Evolutionary conservation across 139 green algal genomes (phyloP), one percentile per base, ranked within the genome.

Genomic region (Nannochloris sp.): DNA sequence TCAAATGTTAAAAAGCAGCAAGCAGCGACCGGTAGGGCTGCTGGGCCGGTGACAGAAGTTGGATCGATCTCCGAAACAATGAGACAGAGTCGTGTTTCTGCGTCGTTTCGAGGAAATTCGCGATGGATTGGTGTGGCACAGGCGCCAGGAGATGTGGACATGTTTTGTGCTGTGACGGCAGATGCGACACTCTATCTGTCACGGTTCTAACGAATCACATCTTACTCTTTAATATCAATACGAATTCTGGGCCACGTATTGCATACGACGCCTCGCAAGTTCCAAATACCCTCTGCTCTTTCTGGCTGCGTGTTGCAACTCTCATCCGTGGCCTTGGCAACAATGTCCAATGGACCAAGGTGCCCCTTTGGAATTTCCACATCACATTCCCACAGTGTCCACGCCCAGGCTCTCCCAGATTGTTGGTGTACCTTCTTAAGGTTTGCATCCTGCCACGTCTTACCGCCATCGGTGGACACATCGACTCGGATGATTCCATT

Each of bases 261-360:
- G 79, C 87, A 89, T 20, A 81, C 62, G 10, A 93, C 75, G 8
- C 88, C 88, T 0, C 87, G 46, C 51, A 91, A 62, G 65, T 95
- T 95, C 84, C 84, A 94, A 25, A 94, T 77, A 12, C 59, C 43
- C 0, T 44, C 69, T 17, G 82, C 69, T 3, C 25, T 61, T 51
- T 95, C 85, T 5, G 88, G 88, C 73, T 95, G 82, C 6, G 61
- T 84, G 66, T 92, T 93, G 75, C 85, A 94, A 13, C 69, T 72
- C 14, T 77, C 65, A 31, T 95, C 88, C 0, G 82, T 77, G 0
- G 88, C 88, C 61, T 83, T 82, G 66, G 58, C 73, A 1, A 71
- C 50, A 23, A 93, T 58, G 57, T 83, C 23, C n/a, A 91, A 14
- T 23, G 17, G 9, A 6, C 56, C 56, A 36, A 67, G 70, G 31